A percentile compares a stretch with the other conserved stretches of the same genome.
These are phyloP conservation scores for Cicer cuneatum DNA, from an alignment of 306 rosid species.

Conservation along the genomic window DNA sequence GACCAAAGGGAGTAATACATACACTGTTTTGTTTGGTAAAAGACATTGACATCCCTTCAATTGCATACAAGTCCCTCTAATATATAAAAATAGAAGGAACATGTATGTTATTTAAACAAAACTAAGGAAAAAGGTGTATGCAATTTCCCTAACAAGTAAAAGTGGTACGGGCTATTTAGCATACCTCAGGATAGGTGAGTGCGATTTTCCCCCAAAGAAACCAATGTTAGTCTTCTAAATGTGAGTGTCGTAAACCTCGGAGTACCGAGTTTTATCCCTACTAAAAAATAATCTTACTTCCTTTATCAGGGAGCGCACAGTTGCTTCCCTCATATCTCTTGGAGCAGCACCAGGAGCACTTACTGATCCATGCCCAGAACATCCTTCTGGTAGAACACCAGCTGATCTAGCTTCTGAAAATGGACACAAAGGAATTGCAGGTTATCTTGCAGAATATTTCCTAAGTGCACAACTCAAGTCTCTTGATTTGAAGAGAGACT, in stretches of 20 bases:
- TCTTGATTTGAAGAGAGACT: conserved; percentile 62
- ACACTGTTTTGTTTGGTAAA: no score
- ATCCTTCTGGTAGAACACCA: conserved; percentile 76
- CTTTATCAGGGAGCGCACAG: conserved; percentile 74
- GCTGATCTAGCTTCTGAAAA: conserved; percentile 81
- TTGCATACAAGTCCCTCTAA: no score
- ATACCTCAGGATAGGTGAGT: no score
- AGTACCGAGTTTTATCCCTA: no score
- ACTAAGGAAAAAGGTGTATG: no score
- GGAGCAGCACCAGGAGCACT: conserved; percentile 80
- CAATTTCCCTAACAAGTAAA: no score
- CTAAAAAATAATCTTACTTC: conserved; percentile 20
- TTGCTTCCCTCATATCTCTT: conserved; percentile 72
- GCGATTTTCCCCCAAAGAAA: background rate
- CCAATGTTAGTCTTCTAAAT: background rate
- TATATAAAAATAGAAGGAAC: no score
- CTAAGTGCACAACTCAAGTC: conserved; percentile 63
- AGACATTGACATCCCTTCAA: no score
- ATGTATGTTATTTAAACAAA: no score
- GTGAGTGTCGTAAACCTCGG: background rate
- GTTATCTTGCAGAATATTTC: conserved; percentile 78
- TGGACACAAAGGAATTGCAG: conserved; percentile 94
- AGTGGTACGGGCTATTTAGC: no score
- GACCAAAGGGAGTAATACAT: no score
- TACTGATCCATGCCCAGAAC: conserved; percentile 73